Evolutionary conservation across 495 filamentous ascomycete genomes (phyloP).

Genomic region (Umbilicaria muhlenbergii): DNA sequence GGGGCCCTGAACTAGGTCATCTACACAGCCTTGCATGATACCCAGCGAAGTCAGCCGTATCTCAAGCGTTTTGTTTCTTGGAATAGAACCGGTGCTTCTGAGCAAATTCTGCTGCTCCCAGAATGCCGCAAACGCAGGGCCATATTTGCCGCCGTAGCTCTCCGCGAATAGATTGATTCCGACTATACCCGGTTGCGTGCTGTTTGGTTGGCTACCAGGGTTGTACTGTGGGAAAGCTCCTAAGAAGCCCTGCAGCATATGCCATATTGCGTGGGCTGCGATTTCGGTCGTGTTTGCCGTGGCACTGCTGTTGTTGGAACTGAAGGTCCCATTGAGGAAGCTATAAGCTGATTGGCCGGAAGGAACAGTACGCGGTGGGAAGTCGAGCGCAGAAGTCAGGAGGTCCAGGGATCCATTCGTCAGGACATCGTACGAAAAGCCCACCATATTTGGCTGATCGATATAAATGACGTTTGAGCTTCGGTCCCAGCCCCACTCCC

Average conservation of each 20-base stretch:
- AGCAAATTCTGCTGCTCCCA: constrained; percentile 27
- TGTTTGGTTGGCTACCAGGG: constrained; percentile 26
- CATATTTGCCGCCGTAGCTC: constrained; percentile 33
- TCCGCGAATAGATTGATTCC: constrained; percentile 29
- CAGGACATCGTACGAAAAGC: constrained; percentile 37
- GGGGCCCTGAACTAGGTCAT: constrained; percentile 19
- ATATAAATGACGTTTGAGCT: constrained; percentile 41
- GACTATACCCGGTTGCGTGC: constrained; percentile 21
- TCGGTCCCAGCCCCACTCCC: constrained; percentile 15
- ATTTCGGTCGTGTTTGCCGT: constrained; percentile 52
- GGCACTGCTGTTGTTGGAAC: constrained; percentile 29
- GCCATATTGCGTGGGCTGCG: constrained; percentile 48
- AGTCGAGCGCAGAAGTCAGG: constrained; percentile 9
- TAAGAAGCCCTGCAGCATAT: constrained; percentile 54
- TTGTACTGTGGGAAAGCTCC: constrained; percentile 52
- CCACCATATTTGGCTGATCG: constrained; percentile 43
- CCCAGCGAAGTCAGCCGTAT: constrained; percentile 24
- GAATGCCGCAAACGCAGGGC: constrained; percentile 25
- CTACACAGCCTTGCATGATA: constrained; percentile 29
- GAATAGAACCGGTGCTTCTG: constrained; percentile 18
- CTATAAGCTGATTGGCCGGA: constrained; percentile 22
- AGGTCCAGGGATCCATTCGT: constrained; percentile 23
- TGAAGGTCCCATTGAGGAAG: constrained; percentile 49
- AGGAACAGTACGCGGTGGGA: constrained; percentile 10
- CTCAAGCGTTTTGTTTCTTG: constrained; percentile 21